Conservation (phyloP, 106 monocot genomes). For the Allium fistulosum region DNA sequence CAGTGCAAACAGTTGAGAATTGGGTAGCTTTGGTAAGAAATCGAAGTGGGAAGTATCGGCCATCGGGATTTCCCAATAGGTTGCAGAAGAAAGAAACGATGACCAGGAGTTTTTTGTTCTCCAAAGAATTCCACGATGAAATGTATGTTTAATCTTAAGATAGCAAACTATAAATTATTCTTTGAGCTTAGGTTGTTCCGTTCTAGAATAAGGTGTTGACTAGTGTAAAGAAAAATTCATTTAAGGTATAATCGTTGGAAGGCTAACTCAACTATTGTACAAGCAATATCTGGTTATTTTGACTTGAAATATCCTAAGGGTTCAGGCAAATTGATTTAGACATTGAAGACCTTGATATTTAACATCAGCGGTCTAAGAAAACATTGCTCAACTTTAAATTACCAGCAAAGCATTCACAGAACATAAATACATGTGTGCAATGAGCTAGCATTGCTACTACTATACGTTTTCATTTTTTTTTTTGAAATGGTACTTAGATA, state of each 20-base stretch:
- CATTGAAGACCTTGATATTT: no score
- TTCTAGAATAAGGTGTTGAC: neutral
- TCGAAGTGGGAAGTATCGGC: conserved; percentile 15
- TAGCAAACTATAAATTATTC: neutral
- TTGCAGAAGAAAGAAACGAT: conserved; percentile 7
- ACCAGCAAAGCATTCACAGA: no score
- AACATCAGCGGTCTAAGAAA: no score
- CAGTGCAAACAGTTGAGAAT: conserved; percentile 12
- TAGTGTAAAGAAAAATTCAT: neutral
- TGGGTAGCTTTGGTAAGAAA: conserved; percentile 25
- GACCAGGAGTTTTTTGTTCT: conserved; percentile 7
- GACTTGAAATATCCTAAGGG: no score
- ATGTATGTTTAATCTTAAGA: conserved; percentile 1
- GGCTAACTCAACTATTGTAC: no score
- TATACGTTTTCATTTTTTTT: no score
- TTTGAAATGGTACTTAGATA: no score
- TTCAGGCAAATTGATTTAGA: no score
- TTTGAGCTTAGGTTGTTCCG: neutral
- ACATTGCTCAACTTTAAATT: no score
- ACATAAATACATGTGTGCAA: no score
- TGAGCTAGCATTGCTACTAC: no score
- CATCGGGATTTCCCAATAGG: conserved; percentile 25
- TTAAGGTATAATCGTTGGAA: neutral
- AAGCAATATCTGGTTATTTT: no score
- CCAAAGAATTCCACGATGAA: neutral